These are phyloP conservation scores for Myxozyma neotropica DNA, from an alignment of 805 yeast genomes.

Conservation along the genomic window DNA sequence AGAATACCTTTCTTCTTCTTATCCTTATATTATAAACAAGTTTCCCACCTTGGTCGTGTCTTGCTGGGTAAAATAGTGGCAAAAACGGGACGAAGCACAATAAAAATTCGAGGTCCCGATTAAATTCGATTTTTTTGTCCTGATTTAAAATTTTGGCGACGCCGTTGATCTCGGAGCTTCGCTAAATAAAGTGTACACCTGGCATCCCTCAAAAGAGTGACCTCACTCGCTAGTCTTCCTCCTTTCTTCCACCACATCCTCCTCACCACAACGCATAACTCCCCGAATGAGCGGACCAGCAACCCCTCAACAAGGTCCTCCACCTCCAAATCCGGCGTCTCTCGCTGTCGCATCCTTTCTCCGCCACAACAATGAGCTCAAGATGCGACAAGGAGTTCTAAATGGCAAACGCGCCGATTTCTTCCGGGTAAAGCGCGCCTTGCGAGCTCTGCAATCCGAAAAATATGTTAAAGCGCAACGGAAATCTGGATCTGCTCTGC, in stretches of 20 bases:
- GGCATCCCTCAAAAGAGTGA: not conserved
- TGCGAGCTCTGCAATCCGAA: conserved; percentile 72
- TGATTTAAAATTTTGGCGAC: not conserved
- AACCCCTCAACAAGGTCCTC: conserved; percentile 11
- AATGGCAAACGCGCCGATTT: conserved; percentile 75
- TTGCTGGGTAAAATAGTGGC: no score
- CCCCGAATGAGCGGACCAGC: conserved; percentile 3
- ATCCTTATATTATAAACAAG: no score
- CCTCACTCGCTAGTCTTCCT: no score
- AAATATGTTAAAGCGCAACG: conserved; percentile 61
- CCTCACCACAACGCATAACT: not conserved
- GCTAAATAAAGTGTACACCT: conserved; percentile 8
- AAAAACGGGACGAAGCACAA: no score
- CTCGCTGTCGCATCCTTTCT: conserved; percentile 70
- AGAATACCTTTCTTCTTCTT: no score
- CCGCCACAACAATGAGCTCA: conserved; percentile 65
- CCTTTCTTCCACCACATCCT: not conserved
- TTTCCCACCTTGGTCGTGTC: no score
- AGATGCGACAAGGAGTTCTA: conserved; percentile 79
- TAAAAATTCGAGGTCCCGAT: not conserved
- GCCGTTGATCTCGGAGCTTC: not conserved
- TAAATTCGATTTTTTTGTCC: not conserved
- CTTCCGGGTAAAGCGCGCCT: conserved; percentile 80
- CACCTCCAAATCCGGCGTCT: conserved; percentile 51
- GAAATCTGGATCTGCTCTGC: conserved; percentile 48